These are phyloP conservation scores for Stagonosporopsis tanaceti DNA, from an alignment of 2,329 filamentous ascomycete species.

Conservation along the genomic window DNA sequence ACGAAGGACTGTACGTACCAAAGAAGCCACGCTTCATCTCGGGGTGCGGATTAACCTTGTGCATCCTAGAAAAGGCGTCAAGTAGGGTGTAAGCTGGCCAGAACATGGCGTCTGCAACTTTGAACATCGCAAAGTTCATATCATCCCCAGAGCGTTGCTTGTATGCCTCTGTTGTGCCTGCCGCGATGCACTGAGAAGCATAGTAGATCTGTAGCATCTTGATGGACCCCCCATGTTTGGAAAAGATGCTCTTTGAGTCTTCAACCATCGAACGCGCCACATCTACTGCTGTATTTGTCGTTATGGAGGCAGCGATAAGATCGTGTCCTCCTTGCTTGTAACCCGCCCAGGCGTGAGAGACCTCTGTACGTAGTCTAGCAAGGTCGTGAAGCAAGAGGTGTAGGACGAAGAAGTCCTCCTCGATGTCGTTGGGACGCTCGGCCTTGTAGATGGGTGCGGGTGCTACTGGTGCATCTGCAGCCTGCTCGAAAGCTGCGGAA, in stretches of 20 bases:
- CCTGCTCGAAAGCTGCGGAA: slow-evolving; percentile 49
- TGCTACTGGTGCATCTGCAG: slow-evolving; percentile 14
- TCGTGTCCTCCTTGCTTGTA: slow-evolving; percentile 25
- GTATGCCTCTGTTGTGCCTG: neutral
- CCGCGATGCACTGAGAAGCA: neutral
- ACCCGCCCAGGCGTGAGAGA: slow-evolving; percentile 20
- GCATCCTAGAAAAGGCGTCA: slow-evolving; percentile 32
- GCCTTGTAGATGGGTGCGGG: slow-evolving; percentile 14
- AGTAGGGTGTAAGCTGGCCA: slow-evolving; percentile 15
- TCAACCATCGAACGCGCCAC: slow-evolving; percentile 28
- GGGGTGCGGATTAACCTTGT: slow-evolving; percentile 30
- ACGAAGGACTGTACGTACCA: slow-evolving; percentile 41
- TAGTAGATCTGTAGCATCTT: slow-evolving; percentile 25
- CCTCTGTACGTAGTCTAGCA: slow-evolving; percentile 20
- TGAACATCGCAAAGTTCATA: slow-evolving; percentile 27
- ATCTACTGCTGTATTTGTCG: slow-evolving; percentile 30
- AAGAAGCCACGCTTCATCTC: slow-evolving; percentile 40
- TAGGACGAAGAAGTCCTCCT: slow-evolving; percentile 22
- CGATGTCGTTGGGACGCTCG: slow-evolving; percentile 8
- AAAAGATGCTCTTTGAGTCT: slow-evolving; percentile 15
- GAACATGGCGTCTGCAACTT: slow-evolving; percentile 10
- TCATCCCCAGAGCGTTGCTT: neutral
- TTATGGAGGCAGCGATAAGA: slow-evolving; percentile 26
- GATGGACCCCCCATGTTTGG: slow-evolving; percentile 12
- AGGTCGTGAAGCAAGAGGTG: slow-evolving; percentile 23